Percentiles rank a stretch among this genome's conserved stretches.
phyloP scores from a whole-genome alignment of 2,329 filamentous ascomycete genomes.

The Arthroderma sp. region DNA sequence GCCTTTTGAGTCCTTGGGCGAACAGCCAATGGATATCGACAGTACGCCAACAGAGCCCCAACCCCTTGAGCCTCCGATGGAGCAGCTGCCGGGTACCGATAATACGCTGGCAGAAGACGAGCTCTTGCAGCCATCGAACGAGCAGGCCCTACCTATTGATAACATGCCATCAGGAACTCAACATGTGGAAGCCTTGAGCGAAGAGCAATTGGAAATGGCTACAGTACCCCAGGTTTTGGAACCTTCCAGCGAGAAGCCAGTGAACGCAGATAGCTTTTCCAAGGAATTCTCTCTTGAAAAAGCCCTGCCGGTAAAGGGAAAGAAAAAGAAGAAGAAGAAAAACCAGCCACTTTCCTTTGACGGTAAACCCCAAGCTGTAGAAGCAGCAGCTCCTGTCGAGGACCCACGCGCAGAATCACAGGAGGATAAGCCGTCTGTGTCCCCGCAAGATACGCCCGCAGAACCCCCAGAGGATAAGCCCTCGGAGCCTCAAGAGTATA shows the following conservation, averaged over 20 bases:
- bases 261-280: not conserved
- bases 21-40: not conserved
- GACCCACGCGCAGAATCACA: not conserved
- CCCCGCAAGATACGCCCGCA: not conserved
- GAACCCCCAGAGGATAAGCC: not conserved
- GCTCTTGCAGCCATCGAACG: not conserved
- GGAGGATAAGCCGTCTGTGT: not conserved
- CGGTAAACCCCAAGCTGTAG: not conserved
- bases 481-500: not conserved
- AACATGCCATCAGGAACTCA: not conserved
- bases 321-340: slow-evolving; percentile 10
- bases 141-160: not conserved
- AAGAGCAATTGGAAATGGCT: not conserved
- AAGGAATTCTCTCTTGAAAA: not conserved
- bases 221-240: not conserved
- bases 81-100: not conserved
- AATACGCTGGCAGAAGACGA: not conserved
- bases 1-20: not conserved
- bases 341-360: not conserved
- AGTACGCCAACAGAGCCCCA: not conserved
- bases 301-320: not conserved
- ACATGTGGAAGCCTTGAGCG: not conserved
- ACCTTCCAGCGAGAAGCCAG: not conserved
- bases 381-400: not conserved
- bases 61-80: not conserved